Percentiles rank a stretch among this genome's conserved stretches.
Conservation (phyloP, 305 asterid genomes). For the Vinca major region DNA sequence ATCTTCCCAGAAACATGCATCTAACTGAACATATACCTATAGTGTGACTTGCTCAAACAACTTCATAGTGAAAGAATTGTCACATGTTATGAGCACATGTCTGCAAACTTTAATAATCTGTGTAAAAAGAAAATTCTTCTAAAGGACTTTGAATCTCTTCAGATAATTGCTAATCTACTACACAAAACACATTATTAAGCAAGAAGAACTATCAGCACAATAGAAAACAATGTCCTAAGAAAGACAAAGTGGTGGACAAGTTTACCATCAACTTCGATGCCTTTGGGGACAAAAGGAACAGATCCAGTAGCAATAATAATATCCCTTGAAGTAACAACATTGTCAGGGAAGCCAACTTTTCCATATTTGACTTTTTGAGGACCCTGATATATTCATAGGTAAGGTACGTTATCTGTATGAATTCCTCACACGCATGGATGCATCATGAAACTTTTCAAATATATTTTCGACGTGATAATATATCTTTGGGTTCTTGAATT, state of each 20-base stretch:
- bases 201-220: not conserved
- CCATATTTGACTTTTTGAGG: conserved; percentile 73
- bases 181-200: conserved; percentile 6
- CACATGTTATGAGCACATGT: not conserved
- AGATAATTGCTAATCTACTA: not conserved
- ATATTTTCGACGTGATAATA: not conserved
- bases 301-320: conserved; percentile 83
- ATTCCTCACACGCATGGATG: not conserved
- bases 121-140: not conserved
- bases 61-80: not conserved
- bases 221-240: not conserved
- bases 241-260: conserved; percentile 19
- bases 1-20: not conserved
- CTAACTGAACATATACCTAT: not conserved
- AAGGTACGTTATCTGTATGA: not conserved
- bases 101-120: not conserved
- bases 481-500: not conserved
- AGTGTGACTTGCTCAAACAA: not conserved
- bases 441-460: not conserved
- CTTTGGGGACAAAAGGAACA: conserved; percentile 81
- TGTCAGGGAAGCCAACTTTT: conserved; percentile 23
- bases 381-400: conserved; percentile 38
- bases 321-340: conserved; percentile 63
- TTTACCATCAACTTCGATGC: conserved; percentile 90
- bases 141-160: not conserved